A percentile compares a stretch with the other conserved stretches of the same genome.
phyloP scores from a whole-genome alignment of 2,329 filamentous ascomycete species.

The Diaporthe ampelina region DNA sequence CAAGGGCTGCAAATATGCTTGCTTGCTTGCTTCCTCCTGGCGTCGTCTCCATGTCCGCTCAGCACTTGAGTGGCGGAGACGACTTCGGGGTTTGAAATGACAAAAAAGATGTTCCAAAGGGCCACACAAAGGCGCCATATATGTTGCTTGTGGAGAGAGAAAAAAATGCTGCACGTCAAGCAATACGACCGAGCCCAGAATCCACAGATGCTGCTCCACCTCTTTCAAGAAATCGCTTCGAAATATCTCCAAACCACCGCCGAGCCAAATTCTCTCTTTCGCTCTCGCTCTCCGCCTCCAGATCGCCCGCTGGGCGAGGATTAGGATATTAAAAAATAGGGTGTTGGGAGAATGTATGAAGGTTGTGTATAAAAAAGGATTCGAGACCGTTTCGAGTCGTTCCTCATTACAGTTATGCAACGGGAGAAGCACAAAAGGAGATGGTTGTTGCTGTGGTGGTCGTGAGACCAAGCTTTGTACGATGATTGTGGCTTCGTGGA shows the following conservation, averaged over 20 bases:
- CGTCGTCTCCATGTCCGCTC: conserved; percentile 19
- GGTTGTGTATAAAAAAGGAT: conserved; percentile 3
- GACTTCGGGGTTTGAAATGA: neutral
- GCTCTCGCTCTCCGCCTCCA: neutral
- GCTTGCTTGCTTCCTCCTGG: conserved; percentile 4
- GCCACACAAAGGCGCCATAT: conserved; percentile 25
- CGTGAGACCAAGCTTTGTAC: conserved; percentile 18
- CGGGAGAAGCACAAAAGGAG: conserved; percentile 11
- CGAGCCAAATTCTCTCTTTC: conserved; percentile 20
- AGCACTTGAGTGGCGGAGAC: conserved; percentile 35
- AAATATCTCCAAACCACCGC: conserved; percentile 39
- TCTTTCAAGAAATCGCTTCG: conserved; percentile 2
- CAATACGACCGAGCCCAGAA: conserved; percentile 12
- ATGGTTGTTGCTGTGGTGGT: conserved; percentile 5
- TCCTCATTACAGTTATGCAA: conserved; percentile 35
- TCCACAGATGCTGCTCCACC: conserved; percentile 21
- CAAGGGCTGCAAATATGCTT: conserved; percentile 15
- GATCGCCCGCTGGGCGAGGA: conserved; percentile 21
- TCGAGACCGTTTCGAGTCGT: conserved; percentile 30
- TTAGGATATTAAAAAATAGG: conserved; percentile 41
- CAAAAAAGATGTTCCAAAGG: conserved; percentile 17
- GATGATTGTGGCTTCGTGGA: neutral
- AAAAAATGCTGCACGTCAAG: conserved; percentile 25
- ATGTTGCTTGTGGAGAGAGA: conserved; percentile 16
- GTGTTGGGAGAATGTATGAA: conserved; percentile 36